Conservation (phyloP, 176 grass and related monocot species). For the Ananas comosus region DNA sequence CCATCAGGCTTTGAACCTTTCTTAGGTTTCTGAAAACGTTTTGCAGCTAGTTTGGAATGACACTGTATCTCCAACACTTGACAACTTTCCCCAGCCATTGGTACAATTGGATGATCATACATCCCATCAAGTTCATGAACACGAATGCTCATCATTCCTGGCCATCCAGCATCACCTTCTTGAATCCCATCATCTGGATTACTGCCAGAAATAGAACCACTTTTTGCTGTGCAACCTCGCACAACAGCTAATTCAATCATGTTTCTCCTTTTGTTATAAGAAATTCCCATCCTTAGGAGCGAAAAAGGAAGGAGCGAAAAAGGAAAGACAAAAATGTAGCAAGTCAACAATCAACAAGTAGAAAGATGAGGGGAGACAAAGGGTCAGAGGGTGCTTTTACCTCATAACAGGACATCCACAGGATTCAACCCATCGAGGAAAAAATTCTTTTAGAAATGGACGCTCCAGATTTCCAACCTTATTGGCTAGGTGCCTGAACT, state of each 20-base stretch:
- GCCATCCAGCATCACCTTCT: constrained; percentile 77
- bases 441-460: constrained; percentile 98
- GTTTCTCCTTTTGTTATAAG: constrained; percentile 91
- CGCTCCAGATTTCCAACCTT: constrained; percentile 95
- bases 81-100: constrained; percentile 80
- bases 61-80: constrained; percentile 92
- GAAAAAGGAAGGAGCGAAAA: constrained; percentile 22
- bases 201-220: constrained; percentile 40
- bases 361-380: background rate
- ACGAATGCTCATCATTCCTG: constrained; percentile 95
- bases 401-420: constrained; percentile 87
- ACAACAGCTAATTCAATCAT: constrained; percentile 81
- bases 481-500: constrained; percentile 98
- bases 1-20: constrained; percentile 75
- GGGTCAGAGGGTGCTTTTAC: constrained; percentile 25
- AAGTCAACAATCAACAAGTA: constrained; percentile 10
- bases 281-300: constrained; percentile 68
- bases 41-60: constrained; percentile 81
- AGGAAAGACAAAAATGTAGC: constrained; percentile 1
- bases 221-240: constrained; percentile 54
- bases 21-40: constrained; percentile 79
- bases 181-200: constrained; percentile 40
- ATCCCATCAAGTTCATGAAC: constrained; percentile 87
- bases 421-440: constrained; percentile 89
- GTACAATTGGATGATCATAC: constrained; percentile 85